These are phyloP conservation scores for Cladosporium sp. DNA, from an alignment of 2,329 filamentous ascomycete genomes.

Conservation along the genomic window DNA sequence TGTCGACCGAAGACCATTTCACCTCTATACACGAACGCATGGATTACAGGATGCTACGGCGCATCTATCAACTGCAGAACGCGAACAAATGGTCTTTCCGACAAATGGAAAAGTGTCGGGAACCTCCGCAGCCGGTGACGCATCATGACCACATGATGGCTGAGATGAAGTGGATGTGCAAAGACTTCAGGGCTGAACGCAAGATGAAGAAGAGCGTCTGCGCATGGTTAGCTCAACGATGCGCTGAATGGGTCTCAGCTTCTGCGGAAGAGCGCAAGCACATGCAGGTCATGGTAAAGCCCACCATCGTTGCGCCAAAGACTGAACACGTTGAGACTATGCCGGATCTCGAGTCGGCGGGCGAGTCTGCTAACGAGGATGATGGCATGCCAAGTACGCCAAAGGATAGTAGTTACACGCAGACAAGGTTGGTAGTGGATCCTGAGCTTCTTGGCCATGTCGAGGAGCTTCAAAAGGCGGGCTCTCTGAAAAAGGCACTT, in stretches of 20 bases:
- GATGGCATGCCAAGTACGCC: constrained; percentile 33
- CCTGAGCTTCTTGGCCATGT: constrained; percentile 32
- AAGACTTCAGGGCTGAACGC: constrained; percentile 88
- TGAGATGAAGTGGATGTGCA: constrained; percentile 98
- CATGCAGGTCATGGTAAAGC: constrained; percentile 67
- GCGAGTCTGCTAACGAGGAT: constrained; percentile 35
- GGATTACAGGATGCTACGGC: constrained; percentile 79
- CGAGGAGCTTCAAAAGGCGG: constrained; percentile 28
- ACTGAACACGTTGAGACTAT: constrained; percentile 26
- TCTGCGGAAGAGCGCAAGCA: constrained; percentile 61
- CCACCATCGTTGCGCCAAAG: constrained; percentile 21
- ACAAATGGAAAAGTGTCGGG: constrained; percentile 79
- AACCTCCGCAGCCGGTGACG: constrained; percentile 72
- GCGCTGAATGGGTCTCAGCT: constrained; percentile 76
- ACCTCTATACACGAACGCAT: constrained; percentile 82
- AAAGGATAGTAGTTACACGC: constrained; percentile 20
- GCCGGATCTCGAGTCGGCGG: constrained; percentile 34
- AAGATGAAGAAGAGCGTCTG: constrained; percentile 90
- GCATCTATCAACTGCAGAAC: constrained; percentile 88
- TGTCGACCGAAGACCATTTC: constrained; percentile 81
- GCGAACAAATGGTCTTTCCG: constrained; percentile 89
- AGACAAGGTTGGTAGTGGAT: constrained; percentile 29
- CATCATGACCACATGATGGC: constrained; percentile 86
- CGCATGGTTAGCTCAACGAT: constrained; percentile 76
- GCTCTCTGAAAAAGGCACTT: constrained; percentile 32